These are phyloP conservation scores for Backusella sp. DNA, from an alignment of 192 early-diverging fungal genomes.

Conservation along the genomic window DNA sequence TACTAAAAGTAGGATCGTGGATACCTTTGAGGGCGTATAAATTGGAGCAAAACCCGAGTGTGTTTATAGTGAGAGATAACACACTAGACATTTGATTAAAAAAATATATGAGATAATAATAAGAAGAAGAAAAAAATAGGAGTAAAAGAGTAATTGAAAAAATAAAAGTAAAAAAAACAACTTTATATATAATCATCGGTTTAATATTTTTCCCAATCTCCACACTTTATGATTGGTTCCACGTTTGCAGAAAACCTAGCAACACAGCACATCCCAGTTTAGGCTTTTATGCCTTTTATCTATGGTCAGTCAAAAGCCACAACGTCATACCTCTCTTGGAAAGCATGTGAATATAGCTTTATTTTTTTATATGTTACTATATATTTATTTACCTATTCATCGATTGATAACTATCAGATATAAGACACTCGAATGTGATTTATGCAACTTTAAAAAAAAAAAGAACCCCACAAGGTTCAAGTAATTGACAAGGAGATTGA, in stretches of 20 bases:
- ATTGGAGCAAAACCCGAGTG: constrained; percentile 13
- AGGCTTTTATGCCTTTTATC: too few relatives aligned
- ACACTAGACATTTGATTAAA: neutral
- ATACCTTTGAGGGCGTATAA: neutral
- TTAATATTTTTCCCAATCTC: neutral
- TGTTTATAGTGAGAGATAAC: constrained; percentile 6
- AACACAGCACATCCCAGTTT: neutral
- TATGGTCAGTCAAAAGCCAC: too few relatives aligned
- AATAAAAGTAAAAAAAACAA: neutral
- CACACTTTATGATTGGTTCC: neutral
- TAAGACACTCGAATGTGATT: too few relatives aligned
- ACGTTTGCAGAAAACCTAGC: neutral
- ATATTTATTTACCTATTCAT: too few relatives aligned
- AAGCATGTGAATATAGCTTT: too few relatives aligned
- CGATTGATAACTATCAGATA: too few relatives aligned
- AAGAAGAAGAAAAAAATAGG: neutral
- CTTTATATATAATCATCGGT: neutral
- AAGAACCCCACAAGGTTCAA: too few relatives aligned
- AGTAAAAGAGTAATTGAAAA: constrained; percentile 6
- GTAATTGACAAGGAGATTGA: too few relatives aligned
- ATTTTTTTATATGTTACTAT: too few relatives aligned
- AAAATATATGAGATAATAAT: neutral
- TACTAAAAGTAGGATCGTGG: constrained; percentile 8
- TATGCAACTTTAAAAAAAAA: too few relatives aligned
- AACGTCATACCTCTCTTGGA: too few relatives aligned